Evolutionary conservation across 495 filamentous ascomycete genomes (phyloP).

Genomic region (Penicillium subrubescens): DNA sequence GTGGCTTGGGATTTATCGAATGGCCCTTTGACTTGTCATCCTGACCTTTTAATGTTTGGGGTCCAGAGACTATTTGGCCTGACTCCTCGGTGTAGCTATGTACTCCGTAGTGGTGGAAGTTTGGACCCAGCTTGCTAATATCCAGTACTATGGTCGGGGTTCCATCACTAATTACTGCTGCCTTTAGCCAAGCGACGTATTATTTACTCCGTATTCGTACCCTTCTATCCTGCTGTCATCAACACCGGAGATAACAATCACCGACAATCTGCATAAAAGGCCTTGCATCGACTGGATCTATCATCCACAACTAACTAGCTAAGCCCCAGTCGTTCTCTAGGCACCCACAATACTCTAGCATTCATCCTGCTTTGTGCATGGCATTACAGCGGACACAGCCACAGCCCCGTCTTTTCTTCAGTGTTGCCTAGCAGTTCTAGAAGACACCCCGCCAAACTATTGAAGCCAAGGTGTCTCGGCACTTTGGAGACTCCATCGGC

Average conservation of each 20-base stretch:
- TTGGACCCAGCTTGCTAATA: not conserved
- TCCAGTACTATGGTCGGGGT: not conserved
- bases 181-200: not conserved
- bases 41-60: not conserved
- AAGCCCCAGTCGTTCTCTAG: conserved; percentile 5
- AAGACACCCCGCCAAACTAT: conserved; percentile 10
- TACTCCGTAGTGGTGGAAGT: not conserved
- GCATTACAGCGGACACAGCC: conserved; percentile 15
- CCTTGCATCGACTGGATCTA: not conserved
- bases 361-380: not conserved
- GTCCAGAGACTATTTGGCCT: not conserved
- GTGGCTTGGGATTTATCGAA: conserved; percentile 10
- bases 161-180: too few species aligned
- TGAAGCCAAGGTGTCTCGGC: conserved; percentile 15
- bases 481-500: conserved; percentile 6
- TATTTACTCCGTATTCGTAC: not conserved
- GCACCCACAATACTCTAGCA: not conserved
- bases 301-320: not conserved
- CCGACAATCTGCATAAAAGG: not conserved
- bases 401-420: conserved; percentile 16
- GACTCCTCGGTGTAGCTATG: too few species aligned
- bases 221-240: not conserved
- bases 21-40: not conserved
- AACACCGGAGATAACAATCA: not conserved
- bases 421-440: conserved; percentile 15